Evolutionary conservation across 2,329 filamentous ascomycete species (phyloP).

Genomic region (Aspergillus quadrilineatus): DNA sequence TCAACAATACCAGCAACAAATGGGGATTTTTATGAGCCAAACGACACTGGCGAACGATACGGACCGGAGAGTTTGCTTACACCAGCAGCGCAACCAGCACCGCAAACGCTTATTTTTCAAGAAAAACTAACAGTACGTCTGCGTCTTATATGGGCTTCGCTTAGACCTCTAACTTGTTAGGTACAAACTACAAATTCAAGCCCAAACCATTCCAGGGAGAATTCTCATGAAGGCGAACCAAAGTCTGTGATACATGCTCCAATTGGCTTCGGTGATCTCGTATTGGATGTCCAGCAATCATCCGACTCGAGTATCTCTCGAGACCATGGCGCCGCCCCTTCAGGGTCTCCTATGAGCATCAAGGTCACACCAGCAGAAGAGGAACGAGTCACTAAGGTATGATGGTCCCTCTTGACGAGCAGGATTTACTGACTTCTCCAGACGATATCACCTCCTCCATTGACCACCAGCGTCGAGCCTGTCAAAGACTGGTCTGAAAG

Average conservation of each 20-base stretch:
- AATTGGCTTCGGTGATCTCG: slow-evolving; percentile 77
- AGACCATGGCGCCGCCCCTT: no score
- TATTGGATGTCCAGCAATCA: slow-evolving; percentile 1
- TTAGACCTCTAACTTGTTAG: slow-evolving; percentile 22
- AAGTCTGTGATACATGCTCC: slow-evolving; percentile 91
- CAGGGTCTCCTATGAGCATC: slow-evolving; percentile 1
- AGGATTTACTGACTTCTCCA: no score
- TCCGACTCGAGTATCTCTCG: no score
- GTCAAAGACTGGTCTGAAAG: slow-evolving; percentile 65
- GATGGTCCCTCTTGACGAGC: slow-evolving; percentile 15
- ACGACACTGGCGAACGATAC: not conserved
- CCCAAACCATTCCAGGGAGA: slow-evolving; percentile 10
- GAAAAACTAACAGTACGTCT: slow-evolving; percentile 28
- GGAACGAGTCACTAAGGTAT: slow-evolving; percentile 19
- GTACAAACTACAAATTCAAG: slow-evolving; percentile 29
- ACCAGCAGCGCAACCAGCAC: not conserved
- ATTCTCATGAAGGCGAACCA: slow-evolving; percentile 62
- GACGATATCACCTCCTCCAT: slow-evolving; percentile 64
- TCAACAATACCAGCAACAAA: slow-evolving; percentile 4
- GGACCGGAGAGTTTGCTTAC: not conserved
- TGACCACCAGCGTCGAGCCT: slow-evolving; percentile 72
- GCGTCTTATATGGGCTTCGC: not conserved
- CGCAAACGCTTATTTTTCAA: slow-evolving; percentile 10
- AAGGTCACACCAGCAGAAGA: not conserved
- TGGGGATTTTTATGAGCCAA: not conserved